These are phyloP conservation scores for Torulaspora indica DNA, from an alignment of 805 yeast species.

Conservation along the genomic window DNA sequence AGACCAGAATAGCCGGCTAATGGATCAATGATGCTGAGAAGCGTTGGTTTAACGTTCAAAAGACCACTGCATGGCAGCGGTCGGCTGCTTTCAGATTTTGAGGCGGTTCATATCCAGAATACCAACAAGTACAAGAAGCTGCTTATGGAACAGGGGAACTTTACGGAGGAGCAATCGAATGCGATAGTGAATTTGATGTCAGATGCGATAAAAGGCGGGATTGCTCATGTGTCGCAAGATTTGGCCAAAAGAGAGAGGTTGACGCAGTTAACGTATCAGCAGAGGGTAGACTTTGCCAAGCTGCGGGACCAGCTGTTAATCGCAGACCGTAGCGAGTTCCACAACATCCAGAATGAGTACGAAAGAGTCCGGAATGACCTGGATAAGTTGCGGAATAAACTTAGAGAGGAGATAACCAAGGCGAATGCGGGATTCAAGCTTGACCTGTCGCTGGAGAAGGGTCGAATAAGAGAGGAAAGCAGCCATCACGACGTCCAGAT, in stretches of 20 bases:
- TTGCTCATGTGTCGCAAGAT: constrained; percentile 65
- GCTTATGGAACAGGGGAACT: constrained; percentile 59
- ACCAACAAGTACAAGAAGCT: constrained; percentile 69
- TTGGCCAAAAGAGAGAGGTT: constrained; percentile 82
- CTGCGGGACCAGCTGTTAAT: constrained; percentile 86
- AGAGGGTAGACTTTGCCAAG: constrained; percentile 93
- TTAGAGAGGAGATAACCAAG: constrained; percentile 88
- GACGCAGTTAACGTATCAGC: constrained; percentile 84
- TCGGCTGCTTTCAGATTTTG: constrained; percentile 15
- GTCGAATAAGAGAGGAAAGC: constrained; percentile 89
- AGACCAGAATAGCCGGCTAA: neutral
- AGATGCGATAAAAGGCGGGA: constrained; percentile 74
- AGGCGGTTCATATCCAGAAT: constrained; percentile 50
- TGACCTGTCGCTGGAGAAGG: constrained; percentile 90
- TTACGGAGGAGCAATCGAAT: constrained; percentile 70
- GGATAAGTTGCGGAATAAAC: constrained; percentile 76
- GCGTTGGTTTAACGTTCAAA: constrained; percentile 7
- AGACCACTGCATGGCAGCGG: constrained; percentile 13
- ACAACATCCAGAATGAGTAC: constrained; percentile 76
- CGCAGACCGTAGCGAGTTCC: constrained; percentile 80
- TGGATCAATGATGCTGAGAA: constrained; percentile 3
- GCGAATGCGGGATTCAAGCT: constrained; percentile 85
- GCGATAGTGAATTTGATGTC: constrained; percentile 71
- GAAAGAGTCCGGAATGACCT: constrained; percentile 79
- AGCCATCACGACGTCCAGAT: constrained; percentile 89